Conservation (phyloP, 2,329 filamentous ascomycete genomes). For the Penicillium sp. region DNA sequence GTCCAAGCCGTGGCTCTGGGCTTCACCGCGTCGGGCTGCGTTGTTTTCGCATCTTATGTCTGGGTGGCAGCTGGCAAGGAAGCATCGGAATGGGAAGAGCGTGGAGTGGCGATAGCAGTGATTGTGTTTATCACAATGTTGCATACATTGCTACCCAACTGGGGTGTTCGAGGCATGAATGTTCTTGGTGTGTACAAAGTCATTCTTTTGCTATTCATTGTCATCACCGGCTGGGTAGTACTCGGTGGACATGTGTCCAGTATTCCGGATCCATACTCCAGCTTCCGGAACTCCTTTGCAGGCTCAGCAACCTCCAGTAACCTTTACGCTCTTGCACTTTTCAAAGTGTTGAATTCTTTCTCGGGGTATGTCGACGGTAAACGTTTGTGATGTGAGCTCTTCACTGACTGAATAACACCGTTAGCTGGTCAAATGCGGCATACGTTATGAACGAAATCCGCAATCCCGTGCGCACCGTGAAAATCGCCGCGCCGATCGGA, state of each 20-base stretch:
- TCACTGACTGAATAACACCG: not conserved
- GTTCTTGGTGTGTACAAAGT: constrained; percentile 66
- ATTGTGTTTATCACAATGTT: constrained; percentile 66
- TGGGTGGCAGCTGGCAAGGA: constrained; percentile 65
- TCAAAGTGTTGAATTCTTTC: constrained; percentile 72
- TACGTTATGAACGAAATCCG: constrained; percentile 61
- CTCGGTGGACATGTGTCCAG: constrained; percentile 60
- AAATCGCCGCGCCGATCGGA: constrained; percentile 64
- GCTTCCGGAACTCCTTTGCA: constrained; percentile 64
- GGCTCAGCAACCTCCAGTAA: constrained; percentile 61
- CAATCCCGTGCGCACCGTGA: constrained; percentile 65
- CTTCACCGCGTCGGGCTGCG: constrained; percentile 64
- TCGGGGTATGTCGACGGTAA: constrained; percentile 35
- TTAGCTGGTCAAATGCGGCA: constrained; percentile 46
- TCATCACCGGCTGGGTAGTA: constrained; percentile 62
- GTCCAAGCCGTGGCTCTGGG: constrained; percentile 63
- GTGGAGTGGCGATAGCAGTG: constrained; percentile 66
- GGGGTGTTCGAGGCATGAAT: constrained; percentile 69
- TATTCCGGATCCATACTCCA: constrained; percentile 59
- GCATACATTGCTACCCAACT: constrained; percentile 64
- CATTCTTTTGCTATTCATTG: constrained; percentile 65
- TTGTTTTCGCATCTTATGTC: constrained; percentile 71
- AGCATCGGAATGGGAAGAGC: constrained; percentile 66
- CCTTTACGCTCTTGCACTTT: constrained; percentile 69
- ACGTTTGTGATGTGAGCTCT: not conserved